Conservation (phyloP, 1,139 yeast species). For the Blastobotrys serpentis region DNA sequence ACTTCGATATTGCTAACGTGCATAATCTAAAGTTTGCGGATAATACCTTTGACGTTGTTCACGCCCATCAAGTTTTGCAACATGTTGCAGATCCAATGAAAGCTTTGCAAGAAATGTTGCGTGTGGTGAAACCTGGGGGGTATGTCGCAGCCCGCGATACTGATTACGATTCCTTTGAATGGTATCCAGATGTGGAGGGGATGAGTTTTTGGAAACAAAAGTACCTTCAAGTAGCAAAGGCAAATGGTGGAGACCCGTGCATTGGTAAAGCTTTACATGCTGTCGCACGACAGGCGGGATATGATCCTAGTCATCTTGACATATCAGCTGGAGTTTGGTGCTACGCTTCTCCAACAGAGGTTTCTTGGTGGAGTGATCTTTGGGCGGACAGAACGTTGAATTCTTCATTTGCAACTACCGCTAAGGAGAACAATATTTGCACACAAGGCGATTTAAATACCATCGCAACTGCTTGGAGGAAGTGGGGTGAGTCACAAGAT, state of each 20-base stretch:
- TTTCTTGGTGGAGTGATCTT: constrained; percentile 30
- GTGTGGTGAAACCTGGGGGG: constrained; percentile 33
- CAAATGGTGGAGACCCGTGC: constrained; percentile 29
- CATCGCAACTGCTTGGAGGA: constrained; percentile 25
- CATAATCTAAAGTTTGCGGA: constrained; percentile 41
- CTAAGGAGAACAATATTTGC: constrained; percentile 19
- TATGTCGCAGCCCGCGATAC: constrained; percentile 40
- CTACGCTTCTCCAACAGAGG: constrained; percentile 24
- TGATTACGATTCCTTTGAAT: constrained; percentile 30
- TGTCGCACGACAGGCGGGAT: constrained; percentile 28
- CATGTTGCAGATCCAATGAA: constrained; percentile 41
- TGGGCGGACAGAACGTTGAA: constrained; percentile 31
- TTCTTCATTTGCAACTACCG: constrained; percentile 26
- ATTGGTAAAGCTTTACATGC: constrained; percentile 25
- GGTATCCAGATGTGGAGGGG: constrained; percentile 27
- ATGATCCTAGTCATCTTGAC: constrained; percentile 18
- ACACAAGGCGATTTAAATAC: constrained; percentile 24
- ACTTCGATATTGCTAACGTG: constrained; percentile 39
- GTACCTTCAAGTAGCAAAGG: constrained; percentile 25
- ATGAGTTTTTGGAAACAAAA: constrained; percentile 23
- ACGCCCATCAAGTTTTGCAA: constrained; percentile 44
- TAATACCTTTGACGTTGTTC: constrained; percentile 43
- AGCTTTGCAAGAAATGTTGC: constrained; percentile 31
- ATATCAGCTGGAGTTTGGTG: constrained; percentile 27
- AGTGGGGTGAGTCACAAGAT: constrained; percentile 26